These are phyloP conservation scores for Paramecium caudatum DNA, from an alignment of 73 alveolate species.

Conservation along the genomic window DNA sequence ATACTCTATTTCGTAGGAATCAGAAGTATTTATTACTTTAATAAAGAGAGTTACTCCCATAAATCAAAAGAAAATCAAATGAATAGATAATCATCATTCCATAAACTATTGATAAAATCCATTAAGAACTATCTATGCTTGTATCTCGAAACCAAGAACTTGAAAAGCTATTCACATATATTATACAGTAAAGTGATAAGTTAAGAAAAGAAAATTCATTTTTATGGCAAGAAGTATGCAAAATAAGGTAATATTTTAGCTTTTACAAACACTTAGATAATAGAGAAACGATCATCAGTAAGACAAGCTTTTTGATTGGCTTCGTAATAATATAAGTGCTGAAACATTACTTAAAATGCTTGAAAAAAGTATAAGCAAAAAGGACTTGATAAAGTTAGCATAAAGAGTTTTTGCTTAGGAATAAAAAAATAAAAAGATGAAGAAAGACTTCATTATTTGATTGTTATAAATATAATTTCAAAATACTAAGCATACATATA, in stretches of 20 bases:
- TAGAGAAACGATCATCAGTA: slow-evolving; percentile 19
- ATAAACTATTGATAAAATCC: slow-evolving; percentile 15
- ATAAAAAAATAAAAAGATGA: slow-evolving; percentile 12
- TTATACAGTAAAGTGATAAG: slow-evolving; percentile 44
- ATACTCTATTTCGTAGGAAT: slow-evolving; percentile 67
- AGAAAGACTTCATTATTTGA: slow-evolving; percentile 31
- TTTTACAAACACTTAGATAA: background rate
- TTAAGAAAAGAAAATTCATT: slow-evolving; percentile 54
- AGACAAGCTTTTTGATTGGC: slow-evolving; percentile 38
- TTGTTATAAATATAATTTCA: slow-evolving; percentile 7
- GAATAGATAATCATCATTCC: slow-evolving; percentile 40
- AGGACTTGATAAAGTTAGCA: slow-evolving; percentile 23
- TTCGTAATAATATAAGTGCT: background rate
- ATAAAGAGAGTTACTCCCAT: slow-evolving; percentile 61
- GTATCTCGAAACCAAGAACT: background rate
- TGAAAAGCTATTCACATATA: background rate
- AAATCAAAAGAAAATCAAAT: background rate
- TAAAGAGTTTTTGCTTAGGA: slow-evolving; percentile 13
- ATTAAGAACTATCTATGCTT: slow-evolving; percentile 13
- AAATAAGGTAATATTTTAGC: background rate
- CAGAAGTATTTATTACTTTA: slow-evolving; percentile 42
- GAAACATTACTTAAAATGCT: slow-evolving; percentile 21
- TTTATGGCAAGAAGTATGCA: slow-evolving; percentile 57
- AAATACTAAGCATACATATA: slow-evolving; percentile 21
- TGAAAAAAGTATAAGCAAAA: slow-evolving; percentile 13